phyloP scores from a whole-genome alignment of 139 green algal genomes.

The Zygnema cylindricum region DNA sequence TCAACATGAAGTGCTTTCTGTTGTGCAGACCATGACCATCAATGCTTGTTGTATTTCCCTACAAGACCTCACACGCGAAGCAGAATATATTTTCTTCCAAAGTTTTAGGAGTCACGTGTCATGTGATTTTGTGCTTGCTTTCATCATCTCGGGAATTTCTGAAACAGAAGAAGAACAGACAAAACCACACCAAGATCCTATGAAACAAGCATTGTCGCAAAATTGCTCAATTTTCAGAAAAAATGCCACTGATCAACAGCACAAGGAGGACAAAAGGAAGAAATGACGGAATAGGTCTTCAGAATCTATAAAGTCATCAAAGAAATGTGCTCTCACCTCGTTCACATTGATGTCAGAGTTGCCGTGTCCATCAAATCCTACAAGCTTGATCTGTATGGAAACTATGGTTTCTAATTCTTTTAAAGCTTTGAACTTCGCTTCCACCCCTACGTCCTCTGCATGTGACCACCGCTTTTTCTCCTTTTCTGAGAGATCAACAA shows the following conservation, averaged over 20 bases:
- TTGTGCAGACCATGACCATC: not conserved
- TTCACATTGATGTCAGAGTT: slow-evolving; percentile 22
- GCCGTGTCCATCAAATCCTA: slow-evolving; percentile 49
- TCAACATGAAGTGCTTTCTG: slow-evolving; percentile 7
- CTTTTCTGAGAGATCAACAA: slow-evolving; percentile 29
- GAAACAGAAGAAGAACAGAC: not conserved
- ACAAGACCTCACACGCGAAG: slow-evolving; percentile 3
- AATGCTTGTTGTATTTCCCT: not conserved
- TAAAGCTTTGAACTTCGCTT: slow-evolving; percentile 27
- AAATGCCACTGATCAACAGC: not conserved
- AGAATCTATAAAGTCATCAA: slow-evolving; percentile 6
- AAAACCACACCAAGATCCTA: not conserved
- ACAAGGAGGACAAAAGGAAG: no score
- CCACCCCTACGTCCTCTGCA: not conserved
- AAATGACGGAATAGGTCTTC: not conserved
- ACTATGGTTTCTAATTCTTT: slow-evolving; percentile 19
- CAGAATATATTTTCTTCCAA: not conserved
- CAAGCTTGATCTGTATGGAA: slow-evolving; percentile 39
- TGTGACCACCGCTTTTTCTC: slow-evolving; percentile 36
- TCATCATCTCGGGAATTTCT: not conserved
- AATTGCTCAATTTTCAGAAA: not conserved
- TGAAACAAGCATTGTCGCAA: not conserved
- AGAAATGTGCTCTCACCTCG: slow-evolving; percentile 16
- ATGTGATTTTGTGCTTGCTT: not conserved
- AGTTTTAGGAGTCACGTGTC: not conserved